Base-by-base conservation (phyloP, 805 yeast genomes). In the Candida methanosorbosa region DNA sequence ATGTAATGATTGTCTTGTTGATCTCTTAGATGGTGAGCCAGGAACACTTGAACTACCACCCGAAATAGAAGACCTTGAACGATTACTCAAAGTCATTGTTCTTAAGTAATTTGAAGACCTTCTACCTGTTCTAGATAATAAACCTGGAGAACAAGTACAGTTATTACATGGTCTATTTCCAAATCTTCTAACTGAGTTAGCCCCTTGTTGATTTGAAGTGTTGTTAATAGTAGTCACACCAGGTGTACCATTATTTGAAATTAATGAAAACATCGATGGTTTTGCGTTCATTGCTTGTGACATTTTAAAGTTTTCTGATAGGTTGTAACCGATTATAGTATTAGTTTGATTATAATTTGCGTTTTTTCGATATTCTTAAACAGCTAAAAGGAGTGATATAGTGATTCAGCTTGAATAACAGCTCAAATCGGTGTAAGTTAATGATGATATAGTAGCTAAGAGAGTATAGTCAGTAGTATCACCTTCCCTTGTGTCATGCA, bases 101-200 rank as follows among this genome's bases (percentile, higher is more conserved):
- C 49, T 56, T 27, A 49, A 36, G 32, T 55, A 63, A 20, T 69
- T 51, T 0, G 81, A 67, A 15, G 81, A 67, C 45, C 84, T 64
- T 46, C 79, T 68, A 49, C 72, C 74, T 40, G 68, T 72, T 49
- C 94, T 68, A 21, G 86, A 76, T 32, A 83, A 57, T 29, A 83
- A 61, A 4, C 94, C 94, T 4, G 92, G 92, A 1, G 90, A 81
- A 53, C 94, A 83, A 2, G 86, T 81, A 61, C 94, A 83, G 59
- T 82, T 77, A 32, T 71, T 66, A 53, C 92, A 83, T 12, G 74
- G 71, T 50, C 73, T 63, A 27, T 40, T 29, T 8, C 12, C 19
- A 9, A 18, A 7, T 3, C 20, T n/a, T 8, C 23, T 9, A n/a
- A 12, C 5, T 12, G 27, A 24, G 9, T 8, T 24, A 9, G 27